phyloP scores from a whole-genome alignment of 1,139 yeast species.

The Yamadazyma jaroonii region DNA sequence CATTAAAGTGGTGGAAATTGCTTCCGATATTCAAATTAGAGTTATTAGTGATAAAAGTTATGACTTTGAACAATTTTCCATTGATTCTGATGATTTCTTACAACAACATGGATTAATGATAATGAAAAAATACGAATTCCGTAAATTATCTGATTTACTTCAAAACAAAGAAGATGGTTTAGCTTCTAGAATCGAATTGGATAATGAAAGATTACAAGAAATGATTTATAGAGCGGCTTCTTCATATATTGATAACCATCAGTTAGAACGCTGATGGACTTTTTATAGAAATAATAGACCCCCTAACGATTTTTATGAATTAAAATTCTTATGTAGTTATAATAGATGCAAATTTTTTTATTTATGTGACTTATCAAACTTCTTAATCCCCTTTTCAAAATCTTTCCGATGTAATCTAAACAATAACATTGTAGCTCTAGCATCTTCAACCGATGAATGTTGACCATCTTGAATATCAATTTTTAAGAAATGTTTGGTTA shows the following conservation, averaged over 20 bases:
- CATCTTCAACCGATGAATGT: constrained; percentile 91
- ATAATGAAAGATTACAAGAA: constrained; percentile 27
- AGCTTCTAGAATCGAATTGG: constrained; percentile 18
- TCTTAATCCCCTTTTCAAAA: constrained; percentile 41
- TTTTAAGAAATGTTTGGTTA: constrained; percentile 56
- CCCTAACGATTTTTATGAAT: background rate
- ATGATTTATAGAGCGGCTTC: constrained; percentile 43
- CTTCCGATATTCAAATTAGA: constrained; percentile 26
- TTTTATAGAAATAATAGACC: no score
- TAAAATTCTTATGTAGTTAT: no score
- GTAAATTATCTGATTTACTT: constrained; percentile 13
- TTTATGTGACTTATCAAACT: no score
- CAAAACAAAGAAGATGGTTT: constrained; percentile 13
- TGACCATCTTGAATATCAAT: constrained; percentile 68
- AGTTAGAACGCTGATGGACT: constrained; percentile 28
- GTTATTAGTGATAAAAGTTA: constrained; percentile 23
- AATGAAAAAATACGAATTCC: constrained; percentile 17
- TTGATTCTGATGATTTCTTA: constrained; percentile 17
- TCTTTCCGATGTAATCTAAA: constrained; percentile 61
- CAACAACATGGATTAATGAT: constrained; percentile 12
- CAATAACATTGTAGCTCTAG: constrained; percentile 79
- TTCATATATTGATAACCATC: constrained; percentile 34
- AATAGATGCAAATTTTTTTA: no score
- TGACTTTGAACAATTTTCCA: constrained; percentile 15
- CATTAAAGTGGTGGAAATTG: constrained; percentile 25